Percentiles rank a stretch among this genome's conserved stretches.
Conservation (phyloP, 106 monocot genomes). For the Acanthochlamys bracteata region DNA sequence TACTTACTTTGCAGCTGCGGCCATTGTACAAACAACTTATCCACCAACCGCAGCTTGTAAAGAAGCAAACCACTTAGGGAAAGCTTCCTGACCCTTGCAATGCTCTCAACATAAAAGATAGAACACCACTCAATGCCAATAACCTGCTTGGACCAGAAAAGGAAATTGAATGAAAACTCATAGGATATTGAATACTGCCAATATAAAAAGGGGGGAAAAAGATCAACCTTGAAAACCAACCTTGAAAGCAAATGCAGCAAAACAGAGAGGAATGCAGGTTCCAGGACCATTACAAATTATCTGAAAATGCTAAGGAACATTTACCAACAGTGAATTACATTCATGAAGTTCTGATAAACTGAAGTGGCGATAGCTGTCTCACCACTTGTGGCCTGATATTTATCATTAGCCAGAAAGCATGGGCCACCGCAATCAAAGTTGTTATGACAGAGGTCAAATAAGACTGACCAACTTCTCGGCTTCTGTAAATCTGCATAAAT, state of each 20-base stretch:
- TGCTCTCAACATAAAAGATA: conserved; percentile 92
- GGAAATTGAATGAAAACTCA: neutral
- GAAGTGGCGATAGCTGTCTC: conserved; percentile 4
- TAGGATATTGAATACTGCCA: too few relatives aligned
- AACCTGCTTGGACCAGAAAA: conserved; percentile 22
- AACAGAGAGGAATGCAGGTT: conserved; percentile 83
- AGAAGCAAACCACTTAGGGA: conserved; percentile 84
- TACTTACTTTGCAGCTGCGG: conserved; percentile 57
- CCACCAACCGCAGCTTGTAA: conserved; percentile 67
- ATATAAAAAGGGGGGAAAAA: too few relatives aligned
- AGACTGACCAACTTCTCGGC: conserved; percentile 98
- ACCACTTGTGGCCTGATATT: conserved; percentile 92
- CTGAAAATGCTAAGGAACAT: conserved; percentile 21
- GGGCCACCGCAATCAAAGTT: conserved; percentile 62
- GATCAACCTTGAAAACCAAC: conserved; percentile 14
- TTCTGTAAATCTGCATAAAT: conserved; percentile 78
- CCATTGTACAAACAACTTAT: conserved; percentile 89
- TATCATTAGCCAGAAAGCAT: conserved; percentile 68
- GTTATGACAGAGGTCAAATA: conserved; percentile 82
- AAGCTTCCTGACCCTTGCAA: conserved; percentile 80
- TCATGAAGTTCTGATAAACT: neutral
- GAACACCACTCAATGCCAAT: conserved; percentile 66
- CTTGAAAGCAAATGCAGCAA: conserved; percentile 75
- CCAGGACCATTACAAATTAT: conserved; percentile 96
- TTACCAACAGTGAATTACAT: neutral